Conservation (phyloP, 2,329 filamentous ascomycete genomes). For the Fragosphaeria purpurea region DNA sequence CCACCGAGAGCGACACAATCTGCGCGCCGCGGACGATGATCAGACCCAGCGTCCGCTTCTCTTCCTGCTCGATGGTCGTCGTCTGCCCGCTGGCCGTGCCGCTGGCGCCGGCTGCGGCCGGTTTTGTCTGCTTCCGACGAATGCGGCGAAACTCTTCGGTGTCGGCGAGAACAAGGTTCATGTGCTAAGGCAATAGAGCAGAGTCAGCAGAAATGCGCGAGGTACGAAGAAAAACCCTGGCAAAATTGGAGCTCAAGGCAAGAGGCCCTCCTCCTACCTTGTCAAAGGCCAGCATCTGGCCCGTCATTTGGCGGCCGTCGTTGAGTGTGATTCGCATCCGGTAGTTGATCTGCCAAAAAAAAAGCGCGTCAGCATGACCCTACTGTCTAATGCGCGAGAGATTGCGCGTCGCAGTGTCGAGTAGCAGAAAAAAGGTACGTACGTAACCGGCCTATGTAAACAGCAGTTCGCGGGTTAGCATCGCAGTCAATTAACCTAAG, state of each 20-base stretch:
- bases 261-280: constrained; percentile 35
- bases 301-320: constrained; percentile 92
- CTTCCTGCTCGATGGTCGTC: constrained; percentile 76
- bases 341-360: constrained; percentile 85
- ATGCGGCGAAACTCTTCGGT: constrained; percentile 95
- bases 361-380: constrained; percentile 18
- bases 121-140: constrained; percentile 73
- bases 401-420: no score
- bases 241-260: background rate
- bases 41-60: constrained; percentile 93
- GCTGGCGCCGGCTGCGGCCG: constrained; percentile 48
- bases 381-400: no score
- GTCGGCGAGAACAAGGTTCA: constrained; percentile 98
- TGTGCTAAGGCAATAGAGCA: constrained; percentile 49
- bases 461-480: background rate
- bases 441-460: constrained; percentile 55
- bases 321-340: constrained; percentile 95
- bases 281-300: constrained; percentile 97
- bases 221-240: background rate
- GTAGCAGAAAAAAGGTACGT: constrained; percentile 30
- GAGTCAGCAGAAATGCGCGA: no score
- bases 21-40: constrained; percentile 91
- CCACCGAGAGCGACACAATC: constrained; percentile 89
- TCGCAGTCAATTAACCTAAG: background rate
- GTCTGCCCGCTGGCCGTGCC: constrained; percentile 35